Base-by-base conservation (phyloP, 2,329 filamentous ascomycete genomes). In the Huntiella abstrusa region DNA sequence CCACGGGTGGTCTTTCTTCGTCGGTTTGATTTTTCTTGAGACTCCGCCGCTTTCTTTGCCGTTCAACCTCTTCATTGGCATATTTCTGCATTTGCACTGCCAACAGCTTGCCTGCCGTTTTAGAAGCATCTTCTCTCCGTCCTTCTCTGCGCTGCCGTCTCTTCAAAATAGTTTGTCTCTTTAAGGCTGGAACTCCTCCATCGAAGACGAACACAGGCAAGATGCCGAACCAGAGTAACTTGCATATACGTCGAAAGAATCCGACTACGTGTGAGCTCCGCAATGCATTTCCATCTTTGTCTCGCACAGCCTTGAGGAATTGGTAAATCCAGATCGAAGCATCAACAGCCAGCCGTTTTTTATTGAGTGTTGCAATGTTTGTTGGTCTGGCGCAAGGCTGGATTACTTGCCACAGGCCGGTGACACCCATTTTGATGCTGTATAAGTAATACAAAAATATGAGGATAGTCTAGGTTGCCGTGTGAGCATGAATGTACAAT, bases 261-360 rank as follows among this genome's bases (percentile, higher is more conserved):
- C 92, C 91, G 38, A 98, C 84, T 33, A 98, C 76, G 58, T 98
- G 91, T 28, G 84, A 88, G 65, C 95, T 98, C 52, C 87, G 84
- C 45, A 98, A 70, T 1, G 91, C 91, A 58, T 98, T 94, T 46
- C 91, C 91, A 63, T 98, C 91, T 58, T 96, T 95, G 64, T 98
- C 91, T 55, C 91, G 87, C 8, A 98, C 91, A 7, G 92, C 91
- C 66, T 98, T 98, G 55, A 98, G 76, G 58, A 98, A 98, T 59
- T 98, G 91, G 69, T 98, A 98, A 55, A 98, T 96, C 91, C 91
- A 98, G 59, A 98, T 98, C 10, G 87, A 95, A 49, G 92, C 91
- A 64, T 98, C 91, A 54, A 98, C 85, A 41, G 91, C 92, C 43
- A 98, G 80, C 12, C 91, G 85, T 64, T 94, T 95, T 55, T 83